These are phyloP conservation scores for Daldinia decipiens DNA, from an alignment of 495 filamentous ascomycete species.

Conservation along the genomic window DNA sequence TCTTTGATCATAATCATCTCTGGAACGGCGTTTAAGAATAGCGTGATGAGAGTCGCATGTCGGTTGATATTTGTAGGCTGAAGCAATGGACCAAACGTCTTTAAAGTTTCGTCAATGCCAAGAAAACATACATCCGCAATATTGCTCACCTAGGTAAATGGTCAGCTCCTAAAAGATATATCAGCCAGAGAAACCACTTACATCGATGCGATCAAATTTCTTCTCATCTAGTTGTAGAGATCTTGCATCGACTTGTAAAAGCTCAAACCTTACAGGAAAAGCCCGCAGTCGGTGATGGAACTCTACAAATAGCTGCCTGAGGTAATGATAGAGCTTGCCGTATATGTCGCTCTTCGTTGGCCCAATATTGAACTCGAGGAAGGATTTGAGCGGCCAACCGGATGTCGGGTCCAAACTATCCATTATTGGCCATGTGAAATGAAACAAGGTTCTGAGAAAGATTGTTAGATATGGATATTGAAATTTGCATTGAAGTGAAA, in stretches of 20 bases:
- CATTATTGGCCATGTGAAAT: slow-evolving; percentile 22
- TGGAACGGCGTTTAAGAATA: background rate
- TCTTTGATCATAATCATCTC: background rate
- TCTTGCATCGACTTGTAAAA: slow-evolving; percentile 7
- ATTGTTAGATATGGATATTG: background rate
- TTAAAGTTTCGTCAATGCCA: background rate
- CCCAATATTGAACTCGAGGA: slow-evolving; percentile 20
- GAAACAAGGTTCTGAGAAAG: slow-evolving; percentile 26
- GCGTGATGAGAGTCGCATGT: slow-evolving; percentile 40
- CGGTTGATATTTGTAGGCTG: slow-evolving; percentile 22
- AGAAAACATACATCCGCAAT: background rate
- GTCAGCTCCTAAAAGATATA: background rate
- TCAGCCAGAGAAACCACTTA: background rate
- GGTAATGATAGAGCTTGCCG: slow-evolving; percentile 48
- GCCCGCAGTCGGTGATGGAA: slow-evolving; percentile 21
- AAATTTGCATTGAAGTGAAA: background rate
- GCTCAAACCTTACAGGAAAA: background rate
- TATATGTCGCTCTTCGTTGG: slow-evolving; percentile 42
- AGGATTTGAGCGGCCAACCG: slow-evolving; percentile 42
- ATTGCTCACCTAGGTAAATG: slow-evolving; percentile 1
- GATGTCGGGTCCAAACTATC: slow-evolving; percentile 30
- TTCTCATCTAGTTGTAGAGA: slow-evolving; percentile 8
- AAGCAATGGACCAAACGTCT: slow-evolving; percentile 8
- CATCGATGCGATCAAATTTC: slow-evolving; percentile 37
- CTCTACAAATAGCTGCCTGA: slow-evolving; percentile 28